Percentiles rank a stretch among this genome's conserved stretches.
Conservation (phyloP, 169 alveolate genomes). For the Babesia ovata region DNA sequence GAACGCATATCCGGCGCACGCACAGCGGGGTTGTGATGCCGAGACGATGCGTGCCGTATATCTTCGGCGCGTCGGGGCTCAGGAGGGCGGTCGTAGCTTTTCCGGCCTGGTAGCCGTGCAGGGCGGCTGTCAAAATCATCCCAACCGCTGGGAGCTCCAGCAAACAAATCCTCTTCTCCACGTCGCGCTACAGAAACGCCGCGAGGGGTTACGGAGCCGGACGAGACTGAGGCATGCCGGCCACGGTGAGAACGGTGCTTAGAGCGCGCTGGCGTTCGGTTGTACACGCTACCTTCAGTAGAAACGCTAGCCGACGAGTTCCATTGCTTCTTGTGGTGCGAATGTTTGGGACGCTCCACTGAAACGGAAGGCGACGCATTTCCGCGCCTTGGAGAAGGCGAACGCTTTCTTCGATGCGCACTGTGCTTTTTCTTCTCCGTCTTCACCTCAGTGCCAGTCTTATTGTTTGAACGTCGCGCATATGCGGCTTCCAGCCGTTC, state of each 20-base stretch:
- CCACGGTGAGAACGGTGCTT: background rate
- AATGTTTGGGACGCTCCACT: slow-evolving; percentile 10
- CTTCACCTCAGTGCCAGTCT: slow-evolving; percentile 18
- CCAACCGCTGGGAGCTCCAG: background rate
- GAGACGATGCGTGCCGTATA: background rate
- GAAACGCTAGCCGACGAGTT: slow-evolving; percentile 24
- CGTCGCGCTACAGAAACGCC: background rate
- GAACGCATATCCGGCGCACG: background rate
- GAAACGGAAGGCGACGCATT: slow-evolving; percentile 1
- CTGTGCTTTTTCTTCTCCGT: slow-evolving; percentile 27
- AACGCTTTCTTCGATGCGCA: slow-evolving; percentile 18
- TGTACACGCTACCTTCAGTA: slow-evolving; percentile 47
- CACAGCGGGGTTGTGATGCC: background rate
- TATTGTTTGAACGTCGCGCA: slow-evolving; percentile 27
- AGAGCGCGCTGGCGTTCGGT: slow-evolving; percentile 13
- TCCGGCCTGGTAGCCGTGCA: background rate
- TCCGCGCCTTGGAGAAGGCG: slow-evolving; percentile 4
- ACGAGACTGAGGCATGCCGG: background rate
- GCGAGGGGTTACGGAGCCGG: background rate
- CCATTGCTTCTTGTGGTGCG: slow-evolving; percentile 36
- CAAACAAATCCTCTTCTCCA: slow-evolving; percentile 1
- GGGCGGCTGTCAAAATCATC: background rate
- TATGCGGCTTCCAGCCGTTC: slow-evolving; percentile 72
- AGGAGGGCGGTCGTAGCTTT: background rate
- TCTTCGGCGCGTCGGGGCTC: background rate